Percentiles rank a stretch among this genome's conserved stretches.
These are phyloP conservation scores for Suillus placidus DNA, from an alignment of 768 basidiomycete genomes.

Conservation along the genomic window DNA sequence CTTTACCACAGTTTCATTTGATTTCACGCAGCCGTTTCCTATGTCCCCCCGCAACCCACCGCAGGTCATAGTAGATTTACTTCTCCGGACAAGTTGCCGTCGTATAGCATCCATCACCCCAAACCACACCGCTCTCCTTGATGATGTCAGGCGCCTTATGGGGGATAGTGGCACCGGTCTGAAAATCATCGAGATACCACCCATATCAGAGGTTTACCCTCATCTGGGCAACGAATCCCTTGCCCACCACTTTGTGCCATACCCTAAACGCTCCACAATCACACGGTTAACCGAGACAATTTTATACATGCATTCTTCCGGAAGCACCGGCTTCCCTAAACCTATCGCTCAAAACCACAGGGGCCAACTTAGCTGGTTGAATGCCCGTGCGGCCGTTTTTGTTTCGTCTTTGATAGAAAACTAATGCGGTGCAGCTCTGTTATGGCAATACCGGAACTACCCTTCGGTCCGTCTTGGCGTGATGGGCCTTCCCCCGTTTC, in stretches of 20 bases:
- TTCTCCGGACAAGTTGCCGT: constrained; percentile 24
- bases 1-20: background rate
- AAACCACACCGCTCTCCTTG: constrained; percentile 24
- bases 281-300: constrained; percentile 1
- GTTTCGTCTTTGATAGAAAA: background rate
- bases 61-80: constrained; percentile 12
- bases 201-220: constrained; percentile 38
- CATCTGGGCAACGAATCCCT: constrained; percentile 39
- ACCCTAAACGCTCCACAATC: constrained; percentile 12
- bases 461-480: constrained; percentile 16
- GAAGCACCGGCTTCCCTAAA: constrained; percentile 49
- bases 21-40: background rate
- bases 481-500: constrained; percentile 39
- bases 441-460: constrained; percentile 2
- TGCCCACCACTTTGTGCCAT: constrained; percentile 24
- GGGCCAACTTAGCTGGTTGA: constrained; percentile 34
- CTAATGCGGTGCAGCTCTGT: background rate
- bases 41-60: constrained; percentile 11
- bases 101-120: constrained; percentile 23
- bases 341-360: constrained; percentile 37
- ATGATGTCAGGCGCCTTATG: constrained; percentile 6
- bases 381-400: constrained; percentile 29
- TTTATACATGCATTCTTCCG: constrained; percentile 14
- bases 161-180: constrained; percentile 4
- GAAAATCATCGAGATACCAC: constrained; percentile 26